These are phyloP conservation scores for Suillus discolor DNA, from an alignment of 768 basidiomycete genomes.

Conservation along the genomic window DNA sequence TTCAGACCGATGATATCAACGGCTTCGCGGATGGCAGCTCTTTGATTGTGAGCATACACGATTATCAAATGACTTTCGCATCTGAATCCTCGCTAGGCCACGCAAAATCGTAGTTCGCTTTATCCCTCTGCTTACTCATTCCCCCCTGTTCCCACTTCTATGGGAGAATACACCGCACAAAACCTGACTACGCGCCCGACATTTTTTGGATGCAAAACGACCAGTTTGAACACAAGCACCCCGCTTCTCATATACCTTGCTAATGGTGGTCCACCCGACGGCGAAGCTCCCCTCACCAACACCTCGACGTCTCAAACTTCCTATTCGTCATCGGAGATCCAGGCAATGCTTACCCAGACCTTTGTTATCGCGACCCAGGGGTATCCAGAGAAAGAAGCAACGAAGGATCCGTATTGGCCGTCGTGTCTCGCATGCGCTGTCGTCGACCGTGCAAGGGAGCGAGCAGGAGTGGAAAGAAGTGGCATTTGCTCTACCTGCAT, in stretches of 20 bases:
- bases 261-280: constrained; percentile 48
- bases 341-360: constrained; percentile 49
- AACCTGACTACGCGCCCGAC: constrained; percentile 41
- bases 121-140: constrained; percentile 36
- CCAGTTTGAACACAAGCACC: constrained; percentile 29
- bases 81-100: constrained; percentile 17
- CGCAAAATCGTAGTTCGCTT: constrained; percentile 42
- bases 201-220: constrained; percentile 47
- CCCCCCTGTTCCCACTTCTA: constrained; percentile 31
- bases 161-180: constrained; percentile 34
- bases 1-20: constrained; percentile 20
- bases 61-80: background rate
- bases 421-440: constrained; percentile 55
- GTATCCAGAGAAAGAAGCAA: constrained; percentile 26
- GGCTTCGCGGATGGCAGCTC: constrained; percentile 27
- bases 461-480: constrained; percentile 26
- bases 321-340: constrained; percentile 40
- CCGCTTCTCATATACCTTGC: constrained; percentile 64
- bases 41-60: constrained; percentile 24
- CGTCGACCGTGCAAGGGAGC: constrained; percentile 45
- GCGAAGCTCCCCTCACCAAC: constrained; percentile 44
- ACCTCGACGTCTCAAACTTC: constrained; percentile 40
- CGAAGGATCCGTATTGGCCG: constrained; percentile 45
- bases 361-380: constrained; percentile 48
- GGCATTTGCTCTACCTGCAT: constrained; percentile 36